Evolutionary conservation across 805 yeast genomes (phyloP).

Genomic region (Nakazawaea laoshanensis): DNA sequence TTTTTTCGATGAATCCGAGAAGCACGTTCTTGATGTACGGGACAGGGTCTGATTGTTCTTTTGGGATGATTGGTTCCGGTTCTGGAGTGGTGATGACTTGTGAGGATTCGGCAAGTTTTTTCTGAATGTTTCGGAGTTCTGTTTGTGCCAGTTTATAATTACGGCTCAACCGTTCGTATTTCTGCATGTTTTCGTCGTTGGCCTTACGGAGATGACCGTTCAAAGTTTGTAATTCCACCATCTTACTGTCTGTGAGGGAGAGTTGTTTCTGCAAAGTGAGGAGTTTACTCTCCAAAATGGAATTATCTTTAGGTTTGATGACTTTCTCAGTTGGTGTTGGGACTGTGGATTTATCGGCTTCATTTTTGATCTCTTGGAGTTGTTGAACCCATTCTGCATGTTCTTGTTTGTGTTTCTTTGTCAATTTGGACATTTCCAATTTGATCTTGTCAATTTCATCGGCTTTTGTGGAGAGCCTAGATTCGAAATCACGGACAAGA

Average conservation of each 20-base stretch:
- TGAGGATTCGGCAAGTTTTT: slow-evolving; percentile 13
- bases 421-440: slow-evolving; percentile 34
- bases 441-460: slow-evolving; percentile 63
- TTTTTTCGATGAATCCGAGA: slow-evolving; percentile 86
- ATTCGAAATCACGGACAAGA: slow-evolving; percentile 46
- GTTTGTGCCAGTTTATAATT: slow-evolving; percentile 62
- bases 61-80: not conserved
- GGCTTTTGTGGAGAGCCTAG: slow-evolving; percentile 36
- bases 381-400: slow-evolving; percentile 42
- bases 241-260: slow-evolving; percentile 37
- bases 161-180: slow-evolving; percentile 60
- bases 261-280: slow-evolving; percentile 36
- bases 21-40: slow-evolving; percentile 85
- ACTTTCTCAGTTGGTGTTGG: not conserved
- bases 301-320: not conserved
- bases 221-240: slow-evolving; percentile 46
- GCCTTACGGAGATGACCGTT: slow-evolving; percentile 46
- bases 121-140: slow-evolving; percentile 25
- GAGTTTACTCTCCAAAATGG: slow-evolving; percentile 2
- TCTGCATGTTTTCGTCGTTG: slow-evolving; percentile 61
- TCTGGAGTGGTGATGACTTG: not conserved
- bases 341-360: not conserved
- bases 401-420: slow-evolving; percentile 56
- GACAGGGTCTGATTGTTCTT: slow-evolving; percentile 35
- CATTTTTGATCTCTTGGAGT: slow-evolving; percentile 16